Percentiles rank a stretch among this genome's conserved stretches.
Conservation (phyloP, 352 stramenopile genomes). For the Thraustochytrium striatum region DNA sequence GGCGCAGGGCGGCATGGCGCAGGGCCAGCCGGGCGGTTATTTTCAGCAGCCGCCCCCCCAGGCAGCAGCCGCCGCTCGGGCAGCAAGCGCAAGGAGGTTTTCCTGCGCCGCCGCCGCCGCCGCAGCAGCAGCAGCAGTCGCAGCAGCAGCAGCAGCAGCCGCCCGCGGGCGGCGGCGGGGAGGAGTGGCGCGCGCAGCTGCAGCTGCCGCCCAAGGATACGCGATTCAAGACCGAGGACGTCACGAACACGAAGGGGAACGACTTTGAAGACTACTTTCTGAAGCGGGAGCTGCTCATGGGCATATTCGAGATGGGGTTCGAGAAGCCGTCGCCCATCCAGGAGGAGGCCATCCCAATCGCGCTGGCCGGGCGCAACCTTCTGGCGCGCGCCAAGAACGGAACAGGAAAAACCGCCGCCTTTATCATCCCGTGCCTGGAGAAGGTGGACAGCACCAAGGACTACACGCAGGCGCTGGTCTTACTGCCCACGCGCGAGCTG, state of each 20-base stretch:
- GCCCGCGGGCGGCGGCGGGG: not conserved
- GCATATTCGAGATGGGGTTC: slow-evolving; percentile 99
- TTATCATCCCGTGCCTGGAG: slow-evolving; percentile 98
- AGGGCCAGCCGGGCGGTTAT: no score
- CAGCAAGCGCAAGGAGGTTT: no score
- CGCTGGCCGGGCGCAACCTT: slow-evolving; percentile 93
- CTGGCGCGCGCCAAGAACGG: slow-evolving; percentile 98
- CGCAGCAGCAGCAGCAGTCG: not conserved
- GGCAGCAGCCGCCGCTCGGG: no score
- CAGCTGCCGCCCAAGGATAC: slow-evolving; percentile 77
- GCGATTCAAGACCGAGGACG: slow-evolving; percentile 85
- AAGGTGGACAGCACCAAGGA: slow-evolving; percentile 95
- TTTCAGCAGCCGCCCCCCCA: no score
- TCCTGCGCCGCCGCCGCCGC: no score
- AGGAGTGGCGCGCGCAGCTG: slow-evolving; percentile 52
- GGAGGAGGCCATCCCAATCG: slow-evolving; percentile 97
- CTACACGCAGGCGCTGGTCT: slow-evolving; percentile 95
- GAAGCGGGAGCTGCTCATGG: slow-evolving; percentile 97
- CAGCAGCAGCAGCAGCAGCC: not conserved
- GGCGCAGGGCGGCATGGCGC: no score
- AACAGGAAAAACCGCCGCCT: slow-evolving; percentile 98
- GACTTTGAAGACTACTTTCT: slow-evolving; percentile 99
- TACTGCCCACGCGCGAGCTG: slow-evolving; percentile 97
- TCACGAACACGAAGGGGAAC: slow-evolving; percentile 97
- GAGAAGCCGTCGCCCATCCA: slow-evolving; percentile 97